Percentiles rank a stretch among this genome's conserved stretches.
Conservation (phyloP, 2,329 filamentous ascomycete species). For the Aspergillus amoenus region DNA sequence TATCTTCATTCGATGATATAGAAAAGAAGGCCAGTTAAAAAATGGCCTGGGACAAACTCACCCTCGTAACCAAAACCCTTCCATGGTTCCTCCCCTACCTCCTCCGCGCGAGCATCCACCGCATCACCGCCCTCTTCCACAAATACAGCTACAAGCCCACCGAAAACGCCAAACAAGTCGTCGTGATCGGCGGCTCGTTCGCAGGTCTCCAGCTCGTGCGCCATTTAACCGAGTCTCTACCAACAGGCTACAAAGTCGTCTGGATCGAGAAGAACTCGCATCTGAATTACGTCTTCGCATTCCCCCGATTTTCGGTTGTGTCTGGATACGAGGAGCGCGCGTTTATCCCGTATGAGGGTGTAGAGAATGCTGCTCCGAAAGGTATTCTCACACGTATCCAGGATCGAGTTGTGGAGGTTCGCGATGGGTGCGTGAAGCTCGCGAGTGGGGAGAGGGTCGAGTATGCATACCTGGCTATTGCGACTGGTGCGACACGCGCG, state of each 20-base stretch:
- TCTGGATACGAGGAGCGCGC: not conserved
- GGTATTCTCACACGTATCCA: not conserved
- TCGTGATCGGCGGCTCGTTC: constrained; percentile 60
- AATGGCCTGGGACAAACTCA: not conserved
- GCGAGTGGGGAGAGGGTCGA: not conserved
- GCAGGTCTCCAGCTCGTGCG: constrained; percentile 53
- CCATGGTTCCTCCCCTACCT: not conserved
- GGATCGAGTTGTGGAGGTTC: not conserved
- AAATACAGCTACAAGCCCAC: constrained; percentile 15
- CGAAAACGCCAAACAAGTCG: constrained; percentile 45
- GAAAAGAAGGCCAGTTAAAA: not conserved
- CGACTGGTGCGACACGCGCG: constrained; percentile 3
- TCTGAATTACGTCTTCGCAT: not conserved
- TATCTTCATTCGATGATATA: not conserved
- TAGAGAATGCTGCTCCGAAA: not conserved
- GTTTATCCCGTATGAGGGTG: constrained; percentile 10
- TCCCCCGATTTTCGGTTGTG: constrained; percentile 6
- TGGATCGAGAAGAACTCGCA: constrained; percentile 12
- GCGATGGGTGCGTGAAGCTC: not conserved
- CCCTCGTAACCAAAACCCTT: not conserved
- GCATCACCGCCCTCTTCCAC: constrained; percentile 2
- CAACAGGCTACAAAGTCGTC: constrained; percentile 34
- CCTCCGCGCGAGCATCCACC: not conserved
- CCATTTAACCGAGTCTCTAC: constrained; percentile 51
- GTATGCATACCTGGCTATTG: constrained; percentile 5